Conservation (phyloP, 2,329 filamentous ascomycete genomes). For the Shiraia sp. region DNA sequence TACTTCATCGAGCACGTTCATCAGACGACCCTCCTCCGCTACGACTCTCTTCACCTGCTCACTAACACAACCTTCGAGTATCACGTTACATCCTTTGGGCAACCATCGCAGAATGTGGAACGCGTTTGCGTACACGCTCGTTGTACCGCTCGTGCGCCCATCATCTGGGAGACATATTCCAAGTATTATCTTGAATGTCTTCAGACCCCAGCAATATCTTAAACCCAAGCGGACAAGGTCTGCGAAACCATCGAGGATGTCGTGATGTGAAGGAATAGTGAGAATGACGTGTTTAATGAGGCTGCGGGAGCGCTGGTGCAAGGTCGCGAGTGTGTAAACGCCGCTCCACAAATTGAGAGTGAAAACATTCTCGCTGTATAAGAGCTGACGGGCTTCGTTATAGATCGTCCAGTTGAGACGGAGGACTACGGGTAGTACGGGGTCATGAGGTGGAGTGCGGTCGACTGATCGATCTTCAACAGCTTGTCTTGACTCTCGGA, state of each 20-base stretch:
- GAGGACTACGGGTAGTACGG: conserved; percentile 46
- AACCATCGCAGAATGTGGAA: conserved; percentile 54
- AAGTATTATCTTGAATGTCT: conserved; percentile 47
- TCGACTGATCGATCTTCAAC: neutral
- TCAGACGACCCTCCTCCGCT: conserved; percentile 47
- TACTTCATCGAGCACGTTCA: conserved; percentile 48
- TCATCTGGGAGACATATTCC: conserved; percentile 39
- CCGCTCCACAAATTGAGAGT: conserved; percentile 45
- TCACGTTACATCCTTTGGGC: conserved; percentile 47
- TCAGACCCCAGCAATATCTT: conserved; percentile 52
- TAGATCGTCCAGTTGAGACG: conserved; percentile 46
- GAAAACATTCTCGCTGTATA: conserved; percentile 40
- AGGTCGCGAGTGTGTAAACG: conserved; percentile 41
- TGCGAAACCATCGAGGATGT: conserved; percentile 52
- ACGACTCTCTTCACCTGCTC: conserved; percentile 48
- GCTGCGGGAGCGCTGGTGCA: conserved; percentile 49
- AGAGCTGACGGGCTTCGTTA: conserved; percentile 36
- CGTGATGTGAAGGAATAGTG: conserved; percentile 51
- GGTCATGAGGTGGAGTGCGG: conserved; percentile 24
- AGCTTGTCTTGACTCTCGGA: neutral
- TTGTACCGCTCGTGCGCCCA: conserved; percentile 33
- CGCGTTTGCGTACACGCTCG: conserved; percentile 52
- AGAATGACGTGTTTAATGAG: conserved; percentile 50
- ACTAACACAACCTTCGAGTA: conserved; percentile 46
- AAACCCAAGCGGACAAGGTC: conserved; percentile 51